Percentiles rank a stretch among this genome's conserved stretches.
phyloP scores from a whole-genome alignment of 768 basidiomycete genomes.

The Leccinum sublutescens region DNA sequence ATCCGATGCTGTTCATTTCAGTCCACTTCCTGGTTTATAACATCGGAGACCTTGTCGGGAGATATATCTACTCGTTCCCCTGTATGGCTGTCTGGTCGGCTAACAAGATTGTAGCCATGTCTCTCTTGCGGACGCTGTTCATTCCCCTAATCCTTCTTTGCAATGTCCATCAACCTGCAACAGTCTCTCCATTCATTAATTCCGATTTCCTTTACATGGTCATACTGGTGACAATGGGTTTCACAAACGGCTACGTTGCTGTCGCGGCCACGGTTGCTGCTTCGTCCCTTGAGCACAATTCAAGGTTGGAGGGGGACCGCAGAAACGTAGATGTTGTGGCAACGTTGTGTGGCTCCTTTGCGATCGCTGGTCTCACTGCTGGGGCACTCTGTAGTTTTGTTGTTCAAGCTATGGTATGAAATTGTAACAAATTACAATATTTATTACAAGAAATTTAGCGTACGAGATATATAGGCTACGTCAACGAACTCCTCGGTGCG shows the following conservation, averaged over 20 bases:
- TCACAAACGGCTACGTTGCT: conserved; percentile 78
- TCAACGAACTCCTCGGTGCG: conserved; percentile 38
- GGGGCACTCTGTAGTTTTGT: conserved; percentile 84
- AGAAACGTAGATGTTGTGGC: conserved; percentile 88
- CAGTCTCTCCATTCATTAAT: conserved; percentile 49
- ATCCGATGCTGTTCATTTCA: conserved; percentile 81
- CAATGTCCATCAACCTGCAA: conserved; percentile 62
- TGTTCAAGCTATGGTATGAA: conserved; percentile 64
- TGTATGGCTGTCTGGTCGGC: conserved; percentile 67
- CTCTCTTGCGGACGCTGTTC: conserved; percentile 73
- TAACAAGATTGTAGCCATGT: conserved; percentile 56
- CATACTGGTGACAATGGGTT: conserved; percentile 70
- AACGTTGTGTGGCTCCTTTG: conserved; percentile 73
- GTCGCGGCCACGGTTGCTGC: conserved; percentile 81
- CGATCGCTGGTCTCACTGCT: conserved; percentile 70
- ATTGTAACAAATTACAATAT: conserved; percentile 2
- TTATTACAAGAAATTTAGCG: not conserved
- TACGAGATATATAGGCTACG: not conserved
- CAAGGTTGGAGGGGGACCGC: conserved; percentile 58
- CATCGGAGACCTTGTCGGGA: conserved; percentile 67
- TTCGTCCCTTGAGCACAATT: conserved; percentile 79
- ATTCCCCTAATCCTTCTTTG: conserved; percentile 87
- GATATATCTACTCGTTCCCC: conserved; percentile 66
- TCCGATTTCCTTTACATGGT: conserved; percentile 77
- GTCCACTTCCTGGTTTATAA: conserved; percentile 79